Conservation (phyloP, 2,329 filamentous ascomycete genomes). For the Diaporthe vaccinii region DNA sequence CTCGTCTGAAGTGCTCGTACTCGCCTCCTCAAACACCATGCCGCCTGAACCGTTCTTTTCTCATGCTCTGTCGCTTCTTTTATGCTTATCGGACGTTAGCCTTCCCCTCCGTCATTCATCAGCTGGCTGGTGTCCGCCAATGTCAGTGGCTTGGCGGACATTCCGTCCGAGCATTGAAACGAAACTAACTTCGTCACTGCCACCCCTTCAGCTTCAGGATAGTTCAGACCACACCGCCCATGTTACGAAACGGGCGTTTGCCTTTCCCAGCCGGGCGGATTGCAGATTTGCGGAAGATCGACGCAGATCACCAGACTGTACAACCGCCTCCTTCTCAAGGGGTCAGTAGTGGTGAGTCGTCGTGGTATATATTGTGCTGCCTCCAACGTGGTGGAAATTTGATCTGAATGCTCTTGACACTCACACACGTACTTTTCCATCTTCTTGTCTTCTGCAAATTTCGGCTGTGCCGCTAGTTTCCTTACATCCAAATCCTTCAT, state of each 20-base stretch:
- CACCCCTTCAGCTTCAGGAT: slow-evolving; percentile 31
- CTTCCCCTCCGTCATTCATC: slow-evolving; percentile 24
- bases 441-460: slow-evolving; percentile 1
- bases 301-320: slow-evolving; percentile 2
- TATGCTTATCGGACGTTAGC: slow-evolving; percentile 26
- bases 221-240: slow-evolving; percentile 30
- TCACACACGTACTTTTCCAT: background rate
- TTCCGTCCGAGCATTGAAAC: slow-evolving; percentile 34
- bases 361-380: background rate
- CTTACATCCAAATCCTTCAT: slow-evolving; percentile 4
- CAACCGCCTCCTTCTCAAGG: background rate
- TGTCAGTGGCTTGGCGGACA: slow-evolving; percentile 32
- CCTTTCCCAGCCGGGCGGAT: slow-evolving; percentile 12
- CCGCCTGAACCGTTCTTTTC: slow-evolving; percentile 19
- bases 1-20: slow-evolving; percentile 24
- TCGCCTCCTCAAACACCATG: slow-evolving; percentile 20
- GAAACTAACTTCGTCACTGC: slow-evolving; percentile 28
- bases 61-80: background rate
- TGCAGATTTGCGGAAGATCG: slow-evolving; percentile 12
- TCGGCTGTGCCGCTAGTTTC: slow-evolving; percentile 22
- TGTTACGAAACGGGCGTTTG: slow-evolving; percentile 26
- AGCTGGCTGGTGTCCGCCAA: slow-evolving; percentile 31
- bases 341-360: background rate
- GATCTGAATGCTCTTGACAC: background rate
- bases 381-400: background rate